These are phyloP conservation scores for Candida stauntonica DNA, from an alignment of 805 yeast species.

Conservation along the genomic window DNA sequence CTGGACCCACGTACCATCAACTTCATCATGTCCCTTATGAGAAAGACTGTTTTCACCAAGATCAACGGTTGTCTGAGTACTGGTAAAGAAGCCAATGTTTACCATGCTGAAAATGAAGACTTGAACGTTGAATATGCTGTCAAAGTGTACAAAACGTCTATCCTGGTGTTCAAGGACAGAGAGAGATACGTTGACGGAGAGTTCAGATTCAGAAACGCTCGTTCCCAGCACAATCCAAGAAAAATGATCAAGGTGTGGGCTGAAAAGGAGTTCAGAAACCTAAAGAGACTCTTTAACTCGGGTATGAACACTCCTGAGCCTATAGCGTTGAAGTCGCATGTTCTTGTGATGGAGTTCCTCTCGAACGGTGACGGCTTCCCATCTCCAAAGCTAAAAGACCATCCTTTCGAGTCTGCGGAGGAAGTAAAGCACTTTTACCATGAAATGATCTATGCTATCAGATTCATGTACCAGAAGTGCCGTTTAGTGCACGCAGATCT, in stretches of 20 bases:
- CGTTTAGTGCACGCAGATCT: slow-evolving; percentile 94
- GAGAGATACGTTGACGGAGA: slow-evolving; percentile 97
- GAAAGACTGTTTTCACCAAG: slow-evolving; percentile 76
- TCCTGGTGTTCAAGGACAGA: slow-evolving; percentile 93
- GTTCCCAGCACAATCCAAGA: slow-evolving; percentile 87
- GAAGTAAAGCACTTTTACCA: slow-evolving; percentile 67
- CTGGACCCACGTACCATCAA: slow-evolving; percentile 89
- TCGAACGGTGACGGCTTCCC: slow-evolving; percentile 79
- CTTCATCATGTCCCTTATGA: slow-evolving; percentile 76
- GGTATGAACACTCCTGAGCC: slow-evolving; percentile 97
- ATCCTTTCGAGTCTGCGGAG: slow-evolving; percentile 62
- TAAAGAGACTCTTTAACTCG: slow-evolving; percentile 70
- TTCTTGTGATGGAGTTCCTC: slow-evolving; percentile 89
- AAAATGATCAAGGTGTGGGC: slow-evolving; percentile 99
- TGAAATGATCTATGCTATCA: slow-evolving; percentile 77
- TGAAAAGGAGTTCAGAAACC: slow-evolving; percentile 91
- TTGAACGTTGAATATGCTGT: slow-evolving; percentile 68
- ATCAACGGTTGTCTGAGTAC: slow-evolving; percentile 94
- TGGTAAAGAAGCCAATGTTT: slow-evolving; percentile 98
- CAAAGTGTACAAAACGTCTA: slow-evolving; percentile 93
- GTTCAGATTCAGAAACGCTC: slow-evolving; percentile 81
- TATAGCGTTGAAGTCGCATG: slow-evolving; percentile 80
- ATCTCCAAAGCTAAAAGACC: slow-evolving; percentile 85
- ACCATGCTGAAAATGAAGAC: slow-evolving; percentile 58
- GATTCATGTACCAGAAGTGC: slow-evolving; percentile 83